Conservation (phyloP, 1,139 yeast genomes). For the Meyerozyma guilliermondii region DNA sequence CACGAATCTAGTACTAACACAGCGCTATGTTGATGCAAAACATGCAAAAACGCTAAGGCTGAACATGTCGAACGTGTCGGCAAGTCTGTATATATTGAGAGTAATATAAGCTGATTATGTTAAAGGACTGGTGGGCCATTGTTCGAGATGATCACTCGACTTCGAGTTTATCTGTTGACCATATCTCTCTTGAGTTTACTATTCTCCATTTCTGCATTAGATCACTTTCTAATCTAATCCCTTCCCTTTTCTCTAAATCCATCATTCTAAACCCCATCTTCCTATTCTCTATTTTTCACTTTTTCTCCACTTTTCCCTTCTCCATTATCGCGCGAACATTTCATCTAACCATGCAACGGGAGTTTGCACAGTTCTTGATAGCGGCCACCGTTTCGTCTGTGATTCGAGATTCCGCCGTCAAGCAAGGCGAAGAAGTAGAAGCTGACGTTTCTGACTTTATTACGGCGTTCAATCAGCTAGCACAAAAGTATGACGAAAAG, state of each 20-base stretch:
- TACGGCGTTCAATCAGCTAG: slow-evolving; percentile 13
- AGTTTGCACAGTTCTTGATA: slow-evolving; percentile 21
- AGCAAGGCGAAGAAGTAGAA: slow-evolving; percentile 10
- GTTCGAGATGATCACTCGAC: too few species aligned
- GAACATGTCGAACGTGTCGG: neutral
- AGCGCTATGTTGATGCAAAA: slow-evolving; percentile 48
- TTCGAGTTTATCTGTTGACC: too few species aligned
- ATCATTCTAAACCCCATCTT: too few species aligned
- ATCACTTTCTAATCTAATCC: too few species aligned
- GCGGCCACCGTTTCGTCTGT: slow-evolving; percentile 27
- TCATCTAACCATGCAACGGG: slow-evolving; percentile 11
- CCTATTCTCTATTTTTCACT: neutral
- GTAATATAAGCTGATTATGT: slow-evolving; percentile 5
- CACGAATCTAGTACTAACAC: slow-evolving; percentile 20
- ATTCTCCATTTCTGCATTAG: too few species aligned
- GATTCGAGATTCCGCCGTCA: slow-evolving; percentile 13
- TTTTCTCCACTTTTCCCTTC: too few species aligned
- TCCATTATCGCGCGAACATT: slow-evolving; percentile 1
- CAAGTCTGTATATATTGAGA: slow-evolving; percentile 2
- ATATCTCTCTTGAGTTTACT: too few species aligned
- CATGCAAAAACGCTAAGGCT: slow-evolving; percentile 23
- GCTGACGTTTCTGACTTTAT: slow-evolving; percentile 16
- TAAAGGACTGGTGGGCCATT: too few species aligned
- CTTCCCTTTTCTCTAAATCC: too few species aligned
- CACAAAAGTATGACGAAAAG: slow-evolving; percentile 12